Base-by-base conservation (phyloP, 2,329 filamentous ascomycete species). In the Trichoderma oligosporum region DNA sequence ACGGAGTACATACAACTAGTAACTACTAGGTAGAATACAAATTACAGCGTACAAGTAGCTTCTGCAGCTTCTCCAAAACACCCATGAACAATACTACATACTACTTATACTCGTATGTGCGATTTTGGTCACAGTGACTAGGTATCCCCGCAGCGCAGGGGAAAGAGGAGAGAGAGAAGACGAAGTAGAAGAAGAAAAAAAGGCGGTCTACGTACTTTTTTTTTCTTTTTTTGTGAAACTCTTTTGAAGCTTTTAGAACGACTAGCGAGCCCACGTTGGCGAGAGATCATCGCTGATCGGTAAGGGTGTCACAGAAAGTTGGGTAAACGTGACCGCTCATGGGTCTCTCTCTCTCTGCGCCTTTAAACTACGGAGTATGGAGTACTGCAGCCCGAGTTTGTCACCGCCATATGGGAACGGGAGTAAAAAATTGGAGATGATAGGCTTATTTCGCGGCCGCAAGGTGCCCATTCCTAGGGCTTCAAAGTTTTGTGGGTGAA, bases 281-380 rank as follows among this genome's bases (percentile, higher is more conserved):
- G 31, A 55, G 22, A 35, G 42, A 49, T 48, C 42, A 55, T 49
- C 49, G 20, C 18, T 59, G 49, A 58, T 58, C 56, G 48, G 45
- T 48, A 47, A 46, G 29, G 42, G 35, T 14, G 24, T 33, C 42
- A 45, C 42, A 53, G 42, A 36, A 46, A 42, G 35, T 41, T 31
- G 25, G 39, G 33, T 41, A 42, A 57, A 51, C 46, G 55, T 57
- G 55, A 51, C 55, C 44, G 36, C 41, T 25, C 33, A n/a, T n/a
- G n/a, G n/a, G n/a, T n/a, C n/a, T n/a, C n/a, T n/a, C n/a, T n/a
- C n/a, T n/a, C n/a, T n/a, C n/a, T n/a, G n/a, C n/a, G n/a, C n/a
- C n/a, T n/a, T n/a, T n/a, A n/a, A n/a, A n/a, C n/a, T n/a, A n/a
- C 29, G 7, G 18, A 49, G 29, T 35, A 33, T n/a, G 31, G 14